Conservation (phyloP, 768 basidiomycete species). For the Kwoniella shandongensis region DNA sequence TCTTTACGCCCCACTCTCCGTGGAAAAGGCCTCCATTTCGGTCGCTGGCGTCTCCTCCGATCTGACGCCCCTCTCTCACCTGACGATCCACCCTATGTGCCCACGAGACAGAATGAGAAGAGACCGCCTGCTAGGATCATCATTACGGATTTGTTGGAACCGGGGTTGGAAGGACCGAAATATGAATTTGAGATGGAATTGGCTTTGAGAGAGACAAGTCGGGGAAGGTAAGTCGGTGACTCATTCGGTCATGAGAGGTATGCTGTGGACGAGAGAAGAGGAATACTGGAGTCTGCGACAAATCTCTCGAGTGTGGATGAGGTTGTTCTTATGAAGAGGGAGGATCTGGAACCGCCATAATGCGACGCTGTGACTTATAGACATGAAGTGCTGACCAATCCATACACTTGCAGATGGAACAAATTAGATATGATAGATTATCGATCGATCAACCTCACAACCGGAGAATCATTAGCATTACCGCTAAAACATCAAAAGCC, state of each 20-base stretch:
- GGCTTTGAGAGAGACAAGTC: conserved; percentile 60
- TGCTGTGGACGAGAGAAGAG: too few relatives aligned
- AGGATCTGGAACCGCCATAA: not conserved
- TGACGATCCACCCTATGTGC: not conserved
- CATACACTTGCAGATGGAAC: conserved; percentile 53
- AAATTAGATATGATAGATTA: conserved; percentile 73
- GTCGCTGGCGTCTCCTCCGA: conserved; percentile 41
- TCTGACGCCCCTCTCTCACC: conserved; percentile 25
- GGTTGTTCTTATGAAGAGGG: too few relatives aligned
- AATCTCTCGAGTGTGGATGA: too few relatives aligned
- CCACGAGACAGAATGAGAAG: not conserved
- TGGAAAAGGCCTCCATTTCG: conserved; percentile 57
- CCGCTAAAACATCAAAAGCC: conserved; percentile 78
- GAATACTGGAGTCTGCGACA: too few relatives aligned
- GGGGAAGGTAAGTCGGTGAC: conserved; percentile 71
- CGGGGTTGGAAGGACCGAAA: conserved; percentile 41
- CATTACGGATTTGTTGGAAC: conserved; percentile 46
- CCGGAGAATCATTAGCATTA: conserved; percentile 69
- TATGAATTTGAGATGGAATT: conserved; percentile 54
- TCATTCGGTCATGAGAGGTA: too few relatives aligned
- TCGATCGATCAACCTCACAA: conserved; percentile 71
- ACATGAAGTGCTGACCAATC: not conserved
- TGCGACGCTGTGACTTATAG: not conserved
- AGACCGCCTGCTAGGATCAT: conserved; percentile 27
- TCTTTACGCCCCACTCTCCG: conserved; percentile 71